Evolutionary conservation across 2,329 filamentous ascomycete species (phyloP).

Genomic region (Trichothecium sympodiale): DNA sequence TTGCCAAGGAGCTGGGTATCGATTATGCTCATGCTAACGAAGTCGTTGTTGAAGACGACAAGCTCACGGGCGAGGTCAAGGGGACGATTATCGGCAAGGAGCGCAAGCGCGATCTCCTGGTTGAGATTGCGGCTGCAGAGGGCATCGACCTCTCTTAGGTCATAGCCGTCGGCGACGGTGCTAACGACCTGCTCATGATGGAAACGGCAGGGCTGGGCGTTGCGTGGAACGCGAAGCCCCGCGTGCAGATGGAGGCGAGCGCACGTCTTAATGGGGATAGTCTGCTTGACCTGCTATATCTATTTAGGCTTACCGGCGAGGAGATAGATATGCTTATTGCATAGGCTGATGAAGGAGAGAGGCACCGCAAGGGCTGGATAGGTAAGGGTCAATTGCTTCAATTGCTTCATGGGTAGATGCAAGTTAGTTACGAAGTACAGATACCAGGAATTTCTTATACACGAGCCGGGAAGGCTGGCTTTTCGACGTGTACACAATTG

Average conservation of each 20-base stretch:
- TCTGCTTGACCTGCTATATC: constrained; percentile 59
- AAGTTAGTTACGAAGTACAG: too few relatives aligned
- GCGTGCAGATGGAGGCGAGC: constrained; percentile 67
- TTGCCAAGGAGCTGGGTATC: constrained; percentile 71
- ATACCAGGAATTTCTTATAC: too few relatives aligned
- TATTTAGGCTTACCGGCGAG: constrained; percentile 60
- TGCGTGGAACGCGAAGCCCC: constrained; percentile 75
- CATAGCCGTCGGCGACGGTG: constrained; percentile 69
- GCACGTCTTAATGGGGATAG: constrained; percentile 61
- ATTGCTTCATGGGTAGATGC: too few relatives aligned
- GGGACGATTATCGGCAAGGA: constrained; percentile 66
- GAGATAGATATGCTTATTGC: constrained; percentile 31
- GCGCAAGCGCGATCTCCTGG: constrained; percentile 60
- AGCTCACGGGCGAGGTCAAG: constrained; percentile 60
- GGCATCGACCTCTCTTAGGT: constrained; percentile 54
- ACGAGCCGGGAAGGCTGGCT: too few relatives aligned
- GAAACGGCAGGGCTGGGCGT: constrained; percentile 63
- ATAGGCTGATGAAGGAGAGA: constrained; percentile 6
- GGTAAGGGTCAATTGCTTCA: too few relatives aligned
- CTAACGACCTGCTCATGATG: constrained; percentile 77
- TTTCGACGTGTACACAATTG: too few relatives aligned
- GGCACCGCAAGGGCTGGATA: constrained; percentile 2
- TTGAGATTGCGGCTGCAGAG: constrained; percentile 60
- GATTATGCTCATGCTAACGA: constrained; percentile 87
- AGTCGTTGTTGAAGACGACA: constrained; percentile 50